Evolutionary conservation across 1,284 basidiomycete genomes (phyloP), one percentile per base, ranked within the genome.

Genomic region (Farysia itapuensis): DNA sequence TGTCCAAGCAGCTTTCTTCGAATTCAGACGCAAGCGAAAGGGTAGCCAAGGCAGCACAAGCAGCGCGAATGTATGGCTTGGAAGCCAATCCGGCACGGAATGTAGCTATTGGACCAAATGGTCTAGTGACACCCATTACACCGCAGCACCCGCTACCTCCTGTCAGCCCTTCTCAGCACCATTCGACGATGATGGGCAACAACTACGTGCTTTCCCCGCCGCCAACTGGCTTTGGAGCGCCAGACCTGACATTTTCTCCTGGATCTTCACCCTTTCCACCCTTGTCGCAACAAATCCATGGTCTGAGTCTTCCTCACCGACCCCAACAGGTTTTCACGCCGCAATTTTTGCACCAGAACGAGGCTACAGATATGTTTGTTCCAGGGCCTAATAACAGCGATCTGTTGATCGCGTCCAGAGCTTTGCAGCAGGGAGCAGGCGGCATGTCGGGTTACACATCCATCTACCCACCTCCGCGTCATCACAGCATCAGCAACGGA

Each of bases 51-150:
- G 52, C 64, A 0, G 64, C 64, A 0, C 60, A 65, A 26, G 64
- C 64, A 0, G 64, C 64, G 3, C 43, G 64, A 2, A 51, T 67
- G 57, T 67, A 64, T 23, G 60, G 56, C 5, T 56, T 59, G 56
- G 64, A 64, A 16, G 53, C 46, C 30, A 60, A 42, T 30, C 44
- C 53, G 1, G 51, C 54, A n/a, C 50, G 56, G 14, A 56, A 48
- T 36, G 41, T 60, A 37, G 54, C 51, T 26, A 33, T 50, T 5
- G 57, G 52, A 5, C 48, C 49, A 16, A 58, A 53, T 4, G 64
- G 56, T 5, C 18, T 66, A 29, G 42, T 35, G 2, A 66, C 64
- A 2, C 64, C 64, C 14, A 39, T 63, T 26, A 63, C 64, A 13
- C 64, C 64, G 4, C 46, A 51, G 34, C 64, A 66, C 20, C 52